These are phyloP conservation scores for Schizochytrium sp. DNA, from an alignment of 108 stramenopile species.

Conservation along the genomic window DNA sequence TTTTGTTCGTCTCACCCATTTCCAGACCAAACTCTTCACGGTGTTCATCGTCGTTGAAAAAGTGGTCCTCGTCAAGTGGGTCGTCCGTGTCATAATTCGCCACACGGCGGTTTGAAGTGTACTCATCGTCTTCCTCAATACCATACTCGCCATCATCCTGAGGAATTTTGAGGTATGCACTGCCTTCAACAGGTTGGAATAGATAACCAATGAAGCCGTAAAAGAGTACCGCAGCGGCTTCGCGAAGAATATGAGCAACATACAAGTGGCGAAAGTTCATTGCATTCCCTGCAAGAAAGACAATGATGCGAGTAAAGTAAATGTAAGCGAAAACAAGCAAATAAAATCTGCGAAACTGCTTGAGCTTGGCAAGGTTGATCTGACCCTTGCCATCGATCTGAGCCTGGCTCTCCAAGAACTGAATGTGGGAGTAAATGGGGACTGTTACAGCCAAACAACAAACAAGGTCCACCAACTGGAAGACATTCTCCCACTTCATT, in stretches of 20 bases:
- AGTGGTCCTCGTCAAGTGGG: conserved; percentile 33
- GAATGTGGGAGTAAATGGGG: conserved; percentile 91
- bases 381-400: conserved; percentile 75
- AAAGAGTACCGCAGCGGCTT: conserved; percentile 86
- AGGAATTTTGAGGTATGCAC: conserved; percentile 80
- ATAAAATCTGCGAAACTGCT: conserved; percentile 93
- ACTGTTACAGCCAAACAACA: conserved; percentile 95
- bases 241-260: conserved; percentile 86
- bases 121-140: conserved; percentile 62
- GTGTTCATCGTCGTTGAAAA: conserved; percentile 50
- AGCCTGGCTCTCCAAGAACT: conserved; percentile 65
- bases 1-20: neutral
- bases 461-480: conserved; percentile 95
- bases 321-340: conserved; percentile 90
- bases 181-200: conserved; percentile 86
- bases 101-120: neutral
- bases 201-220: conserved; percentile 88
- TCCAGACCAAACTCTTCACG: conserved; percentile 52
- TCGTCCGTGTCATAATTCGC: neutral
- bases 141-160: conserved; percentile 64
- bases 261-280: conserved; percentile 88
- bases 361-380: conserved; percentile 80
- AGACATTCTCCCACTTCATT: conserved; percentile 86
- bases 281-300: conserved; percentile 86
- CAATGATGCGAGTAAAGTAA: conserved; percentile 94